Evolutionary conservation across 2,329 filamentous ascomycete genomes (phyloP), one percentile per base, ranked within the genome.

Genomic region (Fusarium compactum): DNA sequence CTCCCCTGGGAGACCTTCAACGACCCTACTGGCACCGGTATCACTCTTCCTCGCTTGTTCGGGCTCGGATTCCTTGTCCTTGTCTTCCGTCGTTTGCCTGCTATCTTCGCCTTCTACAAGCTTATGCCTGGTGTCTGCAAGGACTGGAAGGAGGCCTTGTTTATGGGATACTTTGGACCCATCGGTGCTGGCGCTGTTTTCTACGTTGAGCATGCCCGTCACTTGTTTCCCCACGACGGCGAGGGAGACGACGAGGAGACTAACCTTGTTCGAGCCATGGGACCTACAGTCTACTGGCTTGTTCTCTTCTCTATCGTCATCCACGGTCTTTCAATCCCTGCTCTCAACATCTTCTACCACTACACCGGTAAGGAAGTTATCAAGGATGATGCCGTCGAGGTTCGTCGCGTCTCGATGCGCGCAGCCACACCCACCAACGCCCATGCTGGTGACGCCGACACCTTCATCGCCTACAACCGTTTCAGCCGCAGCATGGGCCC

Each of bases 141-240:
- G 10, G 78, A 81, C 71, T 89, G 84, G 83, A 86, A 85, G 69
- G 87, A 89, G 62, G 87, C 86, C 1, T 68, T 89, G 0, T 89
- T 89, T 58, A 86, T 89, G 85, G 87, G 87, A 0, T 89, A 89
- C 63, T 94, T 94, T 69, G 92, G 92, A 0, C 92, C 92, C 0
- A 93, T 94, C 47, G 92, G 92, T 2, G 91, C 92, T 18, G 91
- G 90, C 16, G 91, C 92, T 3, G 85, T 93, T 25, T 94, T 94
- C 78, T 94, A 94, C 76, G 84, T 94, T 24, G 81, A 85, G 71
- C 83, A 85, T 51, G 80, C 80, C 0, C 76, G 78, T 8, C 77
- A 83, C 16, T 67, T 85, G 8, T 81, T 83, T 48, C 82, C 81
- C 1, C 52, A 77, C 10, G 60, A 77, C 0, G 78, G 74, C n/a